Evolutionary conservation across 805 yeast species (phyloP), one percentile per base, ranked within the genome.

Genomic region (Kodamaea hsintzibuensis): DNA sequence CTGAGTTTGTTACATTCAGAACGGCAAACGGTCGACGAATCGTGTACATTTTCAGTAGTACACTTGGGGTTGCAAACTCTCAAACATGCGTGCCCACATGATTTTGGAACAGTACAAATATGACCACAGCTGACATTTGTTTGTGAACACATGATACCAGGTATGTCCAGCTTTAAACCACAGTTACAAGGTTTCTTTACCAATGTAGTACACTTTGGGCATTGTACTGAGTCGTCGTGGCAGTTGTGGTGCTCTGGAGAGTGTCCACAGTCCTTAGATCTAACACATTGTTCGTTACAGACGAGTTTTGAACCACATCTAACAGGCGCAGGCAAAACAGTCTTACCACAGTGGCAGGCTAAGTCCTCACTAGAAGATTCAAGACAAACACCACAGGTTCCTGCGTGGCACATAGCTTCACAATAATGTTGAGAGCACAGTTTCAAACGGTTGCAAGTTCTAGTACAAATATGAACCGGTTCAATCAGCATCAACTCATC

Each of bases 341-440:
- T 90, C 57, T 79, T 77, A 2, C 96, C 96, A 73, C 97, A 90
- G 48, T 86, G 80, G 64, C 97, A 90, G 2, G 83, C 81, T 60
- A 88, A 72, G 65, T 90, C 96, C 16, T 88, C 90, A 42, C 85
- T 82, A n/a, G 88, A 80, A 4, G 93, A 85, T 62, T 89, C 96
- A 48, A 88, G 66, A 66, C 97, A 90, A 10, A 91, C 88, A 2
- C 84, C 81, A 69, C 96, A 90, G 2, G 87, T 80, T 0, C 97
- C 97, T 12, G 82, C 72, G 67, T 90, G 97, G 61, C 96, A 90
- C 19, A 84, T 79, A 58, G 84, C 81, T 45, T 77, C 77, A 67
- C 96, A 90, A 39, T 75, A 63, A 66, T 90, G 97, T 43, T 66
- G 62, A 12, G 77, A 79, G 72, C 97, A 90, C 16, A 82, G 65